These are phyloP conservation scores for Pleurotus pulmonarius DNA, from an alignment of 768 basidiomycete species.

Conservation along the genomic window DNA sequence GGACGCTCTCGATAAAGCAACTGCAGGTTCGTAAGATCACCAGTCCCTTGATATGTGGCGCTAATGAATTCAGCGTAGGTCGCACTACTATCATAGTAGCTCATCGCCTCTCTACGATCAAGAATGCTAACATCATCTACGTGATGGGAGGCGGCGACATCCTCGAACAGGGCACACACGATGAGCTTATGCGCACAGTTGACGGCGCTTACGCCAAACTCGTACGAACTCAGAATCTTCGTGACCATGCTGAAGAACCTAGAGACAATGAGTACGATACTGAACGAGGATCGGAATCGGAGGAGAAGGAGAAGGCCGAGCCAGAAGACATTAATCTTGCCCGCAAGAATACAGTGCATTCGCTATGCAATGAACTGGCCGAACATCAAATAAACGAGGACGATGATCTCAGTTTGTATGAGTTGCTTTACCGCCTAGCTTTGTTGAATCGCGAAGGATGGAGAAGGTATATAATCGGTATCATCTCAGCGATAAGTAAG, in stretches of 20 bases:
- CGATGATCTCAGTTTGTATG: slow-evolving; percentile 41
- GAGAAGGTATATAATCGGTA: slow-evolving; percentile 55
- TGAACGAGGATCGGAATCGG: slow-evolving; percentile 27
- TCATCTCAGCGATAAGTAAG: slow-evolving; percentile 48
- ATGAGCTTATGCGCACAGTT: slow-evolving; percentile 55
- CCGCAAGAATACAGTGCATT: slow-evolving; percentile 55
- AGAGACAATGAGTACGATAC: slow-evolving; percentile 23
- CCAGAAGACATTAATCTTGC: slow-evolving; percentile 62
- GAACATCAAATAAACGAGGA: no score
- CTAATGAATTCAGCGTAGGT: slow-evolving; percentile 24
- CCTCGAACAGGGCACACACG: slow-evolving; percentile 77
- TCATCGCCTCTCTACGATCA: slow-evolving; percentile 80
- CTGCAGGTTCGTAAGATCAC: slow-evolving; percentile 41
- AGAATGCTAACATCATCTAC: slow-evolving; percentile 78
- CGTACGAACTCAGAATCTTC: slow-evolving; percentile 75
- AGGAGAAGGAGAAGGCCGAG: slow-evolving; percentile 52
- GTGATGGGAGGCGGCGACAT: slow-evolving; percentile 89
- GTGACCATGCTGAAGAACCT: slow-evolving; percentile 41
- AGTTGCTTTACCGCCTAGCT: slow-evolving; percentile 72
- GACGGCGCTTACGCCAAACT: slow-evolving; percentile 72
- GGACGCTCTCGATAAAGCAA: slow-evolving; percentile 85
- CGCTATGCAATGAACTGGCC: no score
- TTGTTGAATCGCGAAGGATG: slow-evolving; percentile 56
- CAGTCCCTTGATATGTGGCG: slow-evolving; percentile 12
- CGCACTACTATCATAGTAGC: slow-evolving; percentile 82